Conservation (phyloP, 1,139 yeast species). For the Taphrina betulina region DNA sequence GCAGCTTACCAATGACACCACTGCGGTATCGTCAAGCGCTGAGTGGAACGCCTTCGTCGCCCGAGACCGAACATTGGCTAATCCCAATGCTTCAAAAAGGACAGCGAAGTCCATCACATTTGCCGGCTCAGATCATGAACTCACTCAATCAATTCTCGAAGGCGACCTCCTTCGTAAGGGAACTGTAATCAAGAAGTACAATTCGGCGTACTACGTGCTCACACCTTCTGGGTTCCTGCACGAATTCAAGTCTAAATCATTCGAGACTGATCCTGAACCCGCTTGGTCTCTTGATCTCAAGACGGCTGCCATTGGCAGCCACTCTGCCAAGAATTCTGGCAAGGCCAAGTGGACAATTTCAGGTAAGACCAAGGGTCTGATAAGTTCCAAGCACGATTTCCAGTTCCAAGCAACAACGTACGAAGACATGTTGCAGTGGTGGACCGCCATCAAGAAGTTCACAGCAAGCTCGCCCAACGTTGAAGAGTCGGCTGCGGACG, state of each 20-base stretch:
- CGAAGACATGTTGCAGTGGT: slow-evolving; percentile 52
- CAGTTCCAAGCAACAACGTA: slow-evolving; percentile 50
- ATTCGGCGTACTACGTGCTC: slow-evolving; percentile 50
- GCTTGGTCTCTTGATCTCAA: slow-evolving; percentile 52
- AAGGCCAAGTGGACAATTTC: slow-evolving; percentile 49
- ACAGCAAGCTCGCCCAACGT: slow-evolving; percentile 38
- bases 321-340: slow-evolving; percentile 44
- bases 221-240: slow-evolving; percentile 51
- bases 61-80: slow-evolving; percentile 44
- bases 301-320: slow-evolving; percentile 48
- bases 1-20: slow-evolving; percentile 44
- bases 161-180: slow-evolving; percentile 50
- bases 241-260: slow-evolving; percentile 51
- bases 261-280: slow-evolving; percentile 49
- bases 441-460: slow-evolving; percentile 47
- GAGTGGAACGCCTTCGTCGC: slow-evolving; percentile 52
- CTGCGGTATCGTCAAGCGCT: slow-evolving; percentile 44
- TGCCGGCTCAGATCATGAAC: slow-evolving; percentile 46
- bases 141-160: slow-evolving; percentile 51
- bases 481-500: slow-evolving; percentile 17
- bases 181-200: slow-evolving; percentile 48
- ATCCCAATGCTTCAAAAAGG: slow-evolving; percentile 45
- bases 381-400: slow-evolving; percentile 47
- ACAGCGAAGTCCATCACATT: slow-evolving; percentile 46
- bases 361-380: slow-evolving; percentile 45